A percentile compares a stretch with the other conserved stretches of the same genome.
Conservation (phyloP, 2,329 filamentous ascomycete genomes). For the Fusarium sublunatum region DNA sequence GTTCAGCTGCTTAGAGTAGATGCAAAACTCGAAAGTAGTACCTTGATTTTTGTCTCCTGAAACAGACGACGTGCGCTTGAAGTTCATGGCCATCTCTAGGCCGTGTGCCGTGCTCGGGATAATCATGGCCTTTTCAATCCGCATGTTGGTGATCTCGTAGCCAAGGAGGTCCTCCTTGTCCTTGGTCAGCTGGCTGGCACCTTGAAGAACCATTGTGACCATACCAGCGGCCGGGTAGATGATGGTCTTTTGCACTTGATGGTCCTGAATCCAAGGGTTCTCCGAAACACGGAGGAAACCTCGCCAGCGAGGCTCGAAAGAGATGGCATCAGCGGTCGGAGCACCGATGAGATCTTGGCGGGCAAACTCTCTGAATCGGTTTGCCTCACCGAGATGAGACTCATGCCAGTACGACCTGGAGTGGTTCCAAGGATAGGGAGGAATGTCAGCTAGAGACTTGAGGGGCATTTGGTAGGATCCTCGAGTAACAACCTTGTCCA, state of each 20-base stretch:
- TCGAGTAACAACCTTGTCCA: conserved; percentile 48
- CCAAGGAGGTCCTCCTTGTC: conserved; percentile 45
- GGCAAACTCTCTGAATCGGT: conserved; percentile 58
- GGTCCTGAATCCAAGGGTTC: conserved; percentile 64
- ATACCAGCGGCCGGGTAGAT: conserved; percentile 65
- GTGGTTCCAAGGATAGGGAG: conserved; percentile 67
- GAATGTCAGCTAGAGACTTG: conserved; percentile 59
- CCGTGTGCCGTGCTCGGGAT: conserved; percentile 60
- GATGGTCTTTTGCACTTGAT: conserved; percentile 62
- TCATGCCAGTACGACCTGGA: conserved; percentile 65
- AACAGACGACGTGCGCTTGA: conserved; percentile 48
- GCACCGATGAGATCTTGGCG: conserved; percentile 65
- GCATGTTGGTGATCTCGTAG: conserved; percentile 59
- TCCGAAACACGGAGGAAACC: conserved; percentile 61
- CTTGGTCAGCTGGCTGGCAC: conserved; percentile 54
- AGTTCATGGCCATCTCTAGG: conserved; percentile 62
- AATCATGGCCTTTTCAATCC: conserved; percentile 63
- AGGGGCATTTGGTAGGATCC: conserved; percentile 20
- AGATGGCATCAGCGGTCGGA: conserved; percentile 56
- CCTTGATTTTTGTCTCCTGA: not conserved
- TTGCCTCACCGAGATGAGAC: conserved; percentile 57
- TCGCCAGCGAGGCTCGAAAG: conserved; percentile 61
- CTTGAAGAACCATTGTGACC: conserved; percentile 62
- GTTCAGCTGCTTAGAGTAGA: conserved; percentile 59
- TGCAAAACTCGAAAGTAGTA: conserved; percentile 53